These are phyloP conservation scores for Trichosporon inkin DNA, from an alignment of 1,284 basidiomycete genomes.

Conservation along the genomic window DNA sequence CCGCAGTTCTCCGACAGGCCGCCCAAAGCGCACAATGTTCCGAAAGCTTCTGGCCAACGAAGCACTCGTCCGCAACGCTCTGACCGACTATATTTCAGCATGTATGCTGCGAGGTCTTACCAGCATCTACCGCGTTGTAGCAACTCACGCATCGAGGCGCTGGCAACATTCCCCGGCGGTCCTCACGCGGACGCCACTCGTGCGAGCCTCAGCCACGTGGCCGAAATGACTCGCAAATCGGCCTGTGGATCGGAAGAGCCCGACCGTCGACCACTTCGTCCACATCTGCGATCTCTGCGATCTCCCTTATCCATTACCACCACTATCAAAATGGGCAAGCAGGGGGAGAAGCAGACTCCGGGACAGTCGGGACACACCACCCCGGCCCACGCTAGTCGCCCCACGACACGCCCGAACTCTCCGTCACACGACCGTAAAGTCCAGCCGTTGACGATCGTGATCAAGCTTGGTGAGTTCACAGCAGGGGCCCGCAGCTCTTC, in stretches of 20 bases:
- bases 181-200: not conserved
- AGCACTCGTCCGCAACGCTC: not conserved
- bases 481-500: not conserved
- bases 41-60: not conserved
- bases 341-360: not conserved
- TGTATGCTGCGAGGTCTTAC: too few relatives aligned
- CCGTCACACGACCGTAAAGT: not conserved
- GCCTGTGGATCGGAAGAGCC: not conserved
- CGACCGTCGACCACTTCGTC: slow-evolving; percentile 1
- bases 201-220: not conserved
- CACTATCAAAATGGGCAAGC: not conserved
- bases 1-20: not conserved
- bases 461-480: slow-evolving; percentile 67
- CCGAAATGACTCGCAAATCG: slow-evolving; percentile 7
- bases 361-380: slow-evolving; percentile 1
- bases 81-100: not conserved
- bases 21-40: not conserved
- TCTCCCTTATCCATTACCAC: not conserved
- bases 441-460: slow-evolving; percentile 62
- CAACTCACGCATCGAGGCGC: not conserved
- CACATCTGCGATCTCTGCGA: not conserved
- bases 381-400: not conserved
- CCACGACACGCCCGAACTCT: not conserved
- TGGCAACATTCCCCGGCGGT: not conserved
- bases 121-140: not conserved